Conservation (phyloP, 768 basidiomycete genomes). For the Pleurotus tuoliensis region DNA sequence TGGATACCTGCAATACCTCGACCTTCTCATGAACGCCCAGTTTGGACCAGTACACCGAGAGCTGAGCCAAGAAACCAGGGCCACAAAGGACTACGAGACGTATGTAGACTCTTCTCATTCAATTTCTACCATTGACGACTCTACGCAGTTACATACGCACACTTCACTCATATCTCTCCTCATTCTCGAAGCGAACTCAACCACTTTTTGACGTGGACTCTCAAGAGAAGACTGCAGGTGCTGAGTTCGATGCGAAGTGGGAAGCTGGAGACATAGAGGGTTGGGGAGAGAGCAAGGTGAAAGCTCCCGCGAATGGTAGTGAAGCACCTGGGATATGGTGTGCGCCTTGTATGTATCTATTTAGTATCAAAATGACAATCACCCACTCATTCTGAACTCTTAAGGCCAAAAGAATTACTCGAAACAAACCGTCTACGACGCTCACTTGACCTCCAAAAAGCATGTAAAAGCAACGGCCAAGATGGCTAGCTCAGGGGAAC, state of each 20-base stretch:
- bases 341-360: slow-evolving; percentile 67
- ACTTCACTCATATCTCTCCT: slow-evolving; percentile 80
- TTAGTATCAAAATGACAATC: too few relatives aligned
- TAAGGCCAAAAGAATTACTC: slow-evolving; percentile 92
- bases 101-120: slow-evolving; percentile 32
- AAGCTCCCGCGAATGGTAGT: slow-evolving; percentile 40
- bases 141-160: slow-evolving; percentile 73
- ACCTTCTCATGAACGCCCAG: slow-evolving; percentile 69
- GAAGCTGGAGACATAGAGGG: slow-evolving; percentile 67
- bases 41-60: slow-evolving; percentile 61
- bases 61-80: slow-evolving; percentile 61
- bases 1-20: slow-evolving; percentile 92
- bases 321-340: slow-evolving; percentile 81
- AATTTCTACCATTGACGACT: slow-evolving; percentile 2
- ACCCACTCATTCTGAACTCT: not conserved
- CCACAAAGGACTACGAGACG: slow-evolving; percentile 76
- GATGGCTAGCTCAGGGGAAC: slow-evolving; percentile 47
- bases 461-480: slow-evolving; percentile 89
- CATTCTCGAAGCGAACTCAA: slow-evolving; percentile 80
- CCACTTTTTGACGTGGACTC: slow-evolving; percentile 77
- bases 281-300: slow-evolving; percentile 63
- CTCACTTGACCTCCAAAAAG: slow-evolving; percentile 93
- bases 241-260: slow-evolving; percentile 80
- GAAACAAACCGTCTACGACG: slow-evolving; percentile 97
- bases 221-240: slow-evolving; percentile 59